Conservation (phyloP, 257 asterid genomes). For the Scutellaria barbata region DNA sequence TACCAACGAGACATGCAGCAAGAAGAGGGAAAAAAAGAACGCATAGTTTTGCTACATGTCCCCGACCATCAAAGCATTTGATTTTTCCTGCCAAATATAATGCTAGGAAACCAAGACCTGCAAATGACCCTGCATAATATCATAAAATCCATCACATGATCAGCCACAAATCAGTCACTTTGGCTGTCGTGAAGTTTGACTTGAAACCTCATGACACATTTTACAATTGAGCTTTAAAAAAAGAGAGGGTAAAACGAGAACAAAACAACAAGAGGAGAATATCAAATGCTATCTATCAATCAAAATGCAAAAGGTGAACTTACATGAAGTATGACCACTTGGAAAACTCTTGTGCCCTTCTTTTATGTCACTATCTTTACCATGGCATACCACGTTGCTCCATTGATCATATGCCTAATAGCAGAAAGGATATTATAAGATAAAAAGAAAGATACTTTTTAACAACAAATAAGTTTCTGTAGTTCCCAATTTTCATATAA, state of each 20-base stretch:
- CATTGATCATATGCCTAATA: conserved; percentile 56
- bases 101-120: conserved; percentile 83
- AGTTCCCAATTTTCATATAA: background rate
- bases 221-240: background rate
- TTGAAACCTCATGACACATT: background rate
- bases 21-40: conserved; percentile 71
- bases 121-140: conserved; percentile 80
- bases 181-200: background rate
- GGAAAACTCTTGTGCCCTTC: conserved; percentile 98
- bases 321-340: conserved; percentile 91
- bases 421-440: background rate
- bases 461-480: conserved; percentile 4
- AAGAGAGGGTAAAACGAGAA: no score
- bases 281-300: no score
- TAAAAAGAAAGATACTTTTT: background rate
- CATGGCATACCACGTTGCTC: conserved; percentile 82
- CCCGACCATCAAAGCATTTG: conserved; percentile 73
- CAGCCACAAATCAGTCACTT: background rate
- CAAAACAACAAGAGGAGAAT: no score
- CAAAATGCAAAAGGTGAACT: no score
- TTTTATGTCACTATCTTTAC: conserved; percentile 65
- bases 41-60: conserved; percentile 88
- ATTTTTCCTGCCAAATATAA: conserved; percentile 82
- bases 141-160: conserved; percentile 7
- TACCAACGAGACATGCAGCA: conserved; percentile 76